These are phyloP conservation scores for Porphyra umbilicalis DNA, from an alignment of 31 red algal genomes.

Conservation along the genomic window DNA sequence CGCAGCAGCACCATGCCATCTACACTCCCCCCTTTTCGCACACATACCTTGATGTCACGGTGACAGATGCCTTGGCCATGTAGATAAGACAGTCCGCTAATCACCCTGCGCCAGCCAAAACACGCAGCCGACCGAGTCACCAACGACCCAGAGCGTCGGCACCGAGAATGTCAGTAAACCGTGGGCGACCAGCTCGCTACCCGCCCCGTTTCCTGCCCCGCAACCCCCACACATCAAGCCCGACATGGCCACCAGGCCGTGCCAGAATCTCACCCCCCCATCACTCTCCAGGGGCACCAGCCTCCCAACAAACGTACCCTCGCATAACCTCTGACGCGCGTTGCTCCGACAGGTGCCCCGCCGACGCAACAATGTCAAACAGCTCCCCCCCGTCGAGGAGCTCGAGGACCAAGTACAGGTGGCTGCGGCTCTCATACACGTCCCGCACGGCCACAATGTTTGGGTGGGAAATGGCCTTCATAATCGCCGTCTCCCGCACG, in stretches of 20 bases:
- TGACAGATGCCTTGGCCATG: constrained; percentile 76
- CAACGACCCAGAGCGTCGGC: not conserved
- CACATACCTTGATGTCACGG: constrained; percentile 64
- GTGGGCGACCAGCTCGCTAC: too few relatives aligned
- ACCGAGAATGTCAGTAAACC: not conserved
- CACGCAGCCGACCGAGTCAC: too few relatives aligned
- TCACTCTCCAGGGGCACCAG: too few relatives aligned
- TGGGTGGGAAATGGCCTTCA: constrained; percentile 55
- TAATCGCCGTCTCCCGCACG: constrained; percentile 77
- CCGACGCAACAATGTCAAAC: constrained; percentile 86
- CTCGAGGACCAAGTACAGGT: constrained; percentile 82
- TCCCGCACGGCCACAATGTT: constrained; percentile 83
- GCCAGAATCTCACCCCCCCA: not conserved
- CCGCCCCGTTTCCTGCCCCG: too few relatives aligned
- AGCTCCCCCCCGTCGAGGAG: constrained; percentile 94
- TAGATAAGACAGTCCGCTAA: constrained; percentile 71
- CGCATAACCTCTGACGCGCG: constrained; percentile 61
- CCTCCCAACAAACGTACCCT: not conserved
- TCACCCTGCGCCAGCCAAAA: too few relatives aligned
- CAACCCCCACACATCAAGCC: not conserved
- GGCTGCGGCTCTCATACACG: constrained; percentile 64
- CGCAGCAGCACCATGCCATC: too few relatives aligned
- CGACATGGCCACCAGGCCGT: too few relatives aligned
- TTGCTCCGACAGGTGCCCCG: constrained; percentile 78
- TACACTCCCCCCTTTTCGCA: not conserved